Conservation (phyloP, 139 green algal species). For the Chlorella sp. region DNA sequence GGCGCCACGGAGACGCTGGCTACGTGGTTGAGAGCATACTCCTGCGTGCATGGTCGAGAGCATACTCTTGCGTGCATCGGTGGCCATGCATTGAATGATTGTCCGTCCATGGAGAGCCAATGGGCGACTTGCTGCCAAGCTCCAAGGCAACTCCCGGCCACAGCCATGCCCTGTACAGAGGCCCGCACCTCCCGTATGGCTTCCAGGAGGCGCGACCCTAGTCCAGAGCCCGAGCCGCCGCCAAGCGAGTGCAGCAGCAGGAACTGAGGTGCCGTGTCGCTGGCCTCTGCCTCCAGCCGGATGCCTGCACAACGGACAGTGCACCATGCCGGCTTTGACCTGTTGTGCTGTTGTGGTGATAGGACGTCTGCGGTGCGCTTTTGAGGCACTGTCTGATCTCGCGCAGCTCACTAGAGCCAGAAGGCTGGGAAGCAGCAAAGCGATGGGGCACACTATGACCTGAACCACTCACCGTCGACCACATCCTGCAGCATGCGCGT, state of each 20-base stretch:
- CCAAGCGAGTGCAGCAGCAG: conserved; percentile 40
- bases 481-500: neutral
- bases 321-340: too few relatives aligned
- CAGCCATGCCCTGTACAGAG: too few relatives aligned
- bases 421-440: too few relatives aligned
- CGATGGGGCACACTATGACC: neutral
- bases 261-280: conserved; percentile 27
- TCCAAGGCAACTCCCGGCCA: too few relatives aligned
- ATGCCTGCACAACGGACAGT: too few relatives aligned
- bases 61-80: neutral
- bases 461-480: neutral
- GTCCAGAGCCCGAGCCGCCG: conserved; percentile 28
- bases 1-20: conserved; percentile 23
- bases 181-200: conserved; percentile 10
- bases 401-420: too few relatives aligned
- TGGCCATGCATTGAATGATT: too few relatives aligned
- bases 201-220: conserved; percentile 32
- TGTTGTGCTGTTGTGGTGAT: too few relatives aligned
- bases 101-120: too few relatives aligned
- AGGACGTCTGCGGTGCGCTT: too few relatives aligned
- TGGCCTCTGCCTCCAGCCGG: conserved; percentile 24
- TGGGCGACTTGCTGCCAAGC: too few relatives aligned
- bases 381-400: too few relatives aligned
- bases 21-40: conserved; percentile 23
- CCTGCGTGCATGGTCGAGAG: neutral